These are phyloP conservation scores for Macrolepiota albuminosa DNA, from an alignment of 768 basidiomycete species.

Conservation along the genomic window DNA sequence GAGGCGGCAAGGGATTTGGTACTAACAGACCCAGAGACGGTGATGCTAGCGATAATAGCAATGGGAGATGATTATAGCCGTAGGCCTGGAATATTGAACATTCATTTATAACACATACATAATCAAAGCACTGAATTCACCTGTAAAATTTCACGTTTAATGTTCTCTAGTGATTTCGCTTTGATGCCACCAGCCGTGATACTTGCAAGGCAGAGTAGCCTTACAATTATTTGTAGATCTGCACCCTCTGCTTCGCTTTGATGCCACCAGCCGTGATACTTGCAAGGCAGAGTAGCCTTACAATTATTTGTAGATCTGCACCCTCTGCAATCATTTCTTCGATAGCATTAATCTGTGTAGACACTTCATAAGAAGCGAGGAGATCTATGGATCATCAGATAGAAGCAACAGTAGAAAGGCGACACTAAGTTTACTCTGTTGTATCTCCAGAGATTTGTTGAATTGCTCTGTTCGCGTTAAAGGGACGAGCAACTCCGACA, in stretches of 20 bases:
- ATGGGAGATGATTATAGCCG: conserved; percentile 67
- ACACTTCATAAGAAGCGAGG: conserved; percentile 86
- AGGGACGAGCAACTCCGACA: conserved; percentile 89
- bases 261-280: conserved; percentile 83
- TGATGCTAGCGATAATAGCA: conserved; percentile 59
- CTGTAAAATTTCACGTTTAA: conserved; percentile 92
- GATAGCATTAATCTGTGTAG: conserved; percentile 76
- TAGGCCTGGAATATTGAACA: conserved; percentile 49
- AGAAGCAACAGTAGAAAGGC: not conserved
- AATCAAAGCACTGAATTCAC: conserved; percentile 28
- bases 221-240: conserved; percentile 71
- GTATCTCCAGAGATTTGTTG: conserved; percentile 89
- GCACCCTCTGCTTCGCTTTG: conserved; percentile 85
- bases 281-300: conserved; percentile 82
- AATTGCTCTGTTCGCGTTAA: conserved; percentile 84
- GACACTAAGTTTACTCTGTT: conserved; percentile 67
- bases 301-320: conserved; percentile 70
- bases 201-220: conserved; percentile 83
- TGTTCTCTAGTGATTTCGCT: conserved; percentile 74
- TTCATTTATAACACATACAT: conserved; percentile 11
- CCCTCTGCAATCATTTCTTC: conserved; percentile 90
- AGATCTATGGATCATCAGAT: conserved; percentile 53
- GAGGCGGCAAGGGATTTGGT: conserved; percentile 61
- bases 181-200: conserved; percentile 86
- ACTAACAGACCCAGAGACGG: conserved; percentile 66